Evolutionary conservation across 1,284 basidiomycete genomes (phyloP).

Genomic region (Kalmanozyma brasiliensis): DNA sequence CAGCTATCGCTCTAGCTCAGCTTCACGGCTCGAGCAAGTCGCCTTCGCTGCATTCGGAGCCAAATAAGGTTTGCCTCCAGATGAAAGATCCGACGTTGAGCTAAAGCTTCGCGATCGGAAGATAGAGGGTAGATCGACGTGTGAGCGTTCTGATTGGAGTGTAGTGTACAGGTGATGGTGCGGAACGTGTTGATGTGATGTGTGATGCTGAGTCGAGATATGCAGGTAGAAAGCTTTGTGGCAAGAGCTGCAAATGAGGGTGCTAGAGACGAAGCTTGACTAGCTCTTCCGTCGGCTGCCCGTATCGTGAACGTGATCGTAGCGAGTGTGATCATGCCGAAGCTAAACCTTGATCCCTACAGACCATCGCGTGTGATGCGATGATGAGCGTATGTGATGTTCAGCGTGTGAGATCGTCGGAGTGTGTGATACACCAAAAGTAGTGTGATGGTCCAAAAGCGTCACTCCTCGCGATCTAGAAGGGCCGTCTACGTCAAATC

Average conservation of each 20-base stretch:
- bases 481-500: neutral
- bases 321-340: neutral
- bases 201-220: neutral
- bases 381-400: no score
- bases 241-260: no score
- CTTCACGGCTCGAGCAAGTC: no score
- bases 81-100: neutral
- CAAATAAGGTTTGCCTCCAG: neutral
- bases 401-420: no score
- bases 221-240: neutral
- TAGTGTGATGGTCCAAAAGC: neutral
- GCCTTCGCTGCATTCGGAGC: neutral
- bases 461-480: neutral
- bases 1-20: no score
- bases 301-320: no score
- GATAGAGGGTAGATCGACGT: neutral
- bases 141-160: neutral
- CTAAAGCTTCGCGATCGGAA: neutral
- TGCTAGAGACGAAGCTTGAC: neutral
- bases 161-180: conserved; percentile 11
- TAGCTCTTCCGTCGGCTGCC: neutral
- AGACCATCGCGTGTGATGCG: no score
- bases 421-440: neutral
- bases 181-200: neutral
- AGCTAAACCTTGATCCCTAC: neutral